Evolutionary conservation across 2,329 filamentous ascomycete genomes (phyloP).

Genomic region (Botrytis porri): DNA sequence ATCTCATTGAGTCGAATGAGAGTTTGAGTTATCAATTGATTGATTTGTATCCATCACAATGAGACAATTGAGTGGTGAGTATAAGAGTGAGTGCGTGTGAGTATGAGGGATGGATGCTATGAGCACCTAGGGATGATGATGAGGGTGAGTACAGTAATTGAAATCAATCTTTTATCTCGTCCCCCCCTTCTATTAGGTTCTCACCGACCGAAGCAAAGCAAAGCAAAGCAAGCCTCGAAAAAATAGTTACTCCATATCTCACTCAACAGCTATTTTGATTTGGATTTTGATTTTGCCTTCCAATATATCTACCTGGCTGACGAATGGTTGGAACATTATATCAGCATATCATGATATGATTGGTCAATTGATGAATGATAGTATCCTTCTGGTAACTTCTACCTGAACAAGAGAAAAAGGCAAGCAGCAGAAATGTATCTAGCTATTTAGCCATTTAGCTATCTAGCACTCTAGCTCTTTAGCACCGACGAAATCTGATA

Average conservation of each 20-base stretch:
- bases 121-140: background rate
- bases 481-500: background rate
- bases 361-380: constrained; percentile 6
- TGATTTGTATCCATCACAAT: background rate
- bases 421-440: background rate
- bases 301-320: constrained; percentile 1
- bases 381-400: constrained; percentile 2
- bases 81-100: background rate
- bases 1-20: background rate
- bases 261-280: background rate
- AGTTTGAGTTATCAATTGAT: background rate
- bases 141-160: constrained; percentile 1
- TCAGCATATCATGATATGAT: background rate
- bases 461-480: background rate
- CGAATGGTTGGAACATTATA: background rate
- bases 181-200: background rate
- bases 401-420: background rate
- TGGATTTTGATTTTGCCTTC: background rate
- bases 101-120: background rate
- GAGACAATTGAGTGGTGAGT: background rate
- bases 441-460: background rate
- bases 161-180: background rate
- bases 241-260: background rate
- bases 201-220: background rate
- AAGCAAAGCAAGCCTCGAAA: background rate